Evolutionary conservation across 129 eudicot genomes (phyloP).

Genomic region (Centrapalus pauciflorus): DNA sequence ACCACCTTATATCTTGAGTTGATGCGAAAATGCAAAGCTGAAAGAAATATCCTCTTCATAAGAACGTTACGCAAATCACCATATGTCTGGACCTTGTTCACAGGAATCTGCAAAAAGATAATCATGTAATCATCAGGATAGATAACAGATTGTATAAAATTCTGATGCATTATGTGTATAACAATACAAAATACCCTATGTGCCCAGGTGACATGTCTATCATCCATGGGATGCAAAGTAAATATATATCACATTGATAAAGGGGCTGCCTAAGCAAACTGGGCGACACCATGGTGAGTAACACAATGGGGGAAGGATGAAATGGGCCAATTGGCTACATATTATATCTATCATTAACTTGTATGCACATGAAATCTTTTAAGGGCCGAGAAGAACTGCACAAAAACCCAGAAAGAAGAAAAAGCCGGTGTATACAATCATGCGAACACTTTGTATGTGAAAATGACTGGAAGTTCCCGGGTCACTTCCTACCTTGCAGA

Average conservation of each 20-base stretch:
- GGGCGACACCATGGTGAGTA: background rate
- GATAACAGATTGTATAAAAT: background rate
- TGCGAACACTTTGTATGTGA: background rate
- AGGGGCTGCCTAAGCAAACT: background rate
- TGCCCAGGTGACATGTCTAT: background rate
- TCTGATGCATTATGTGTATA: background rate
- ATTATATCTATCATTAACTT: background rate
- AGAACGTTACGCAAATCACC: conserved; percentile 89
- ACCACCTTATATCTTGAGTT: conserved; percentile 96
- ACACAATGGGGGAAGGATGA: background rate
- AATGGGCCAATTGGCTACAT: background rate
- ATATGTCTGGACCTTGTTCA: conserved; percentile 76
- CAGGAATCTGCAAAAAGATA: conserved; percentile 66
- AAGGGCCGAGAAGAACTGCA: background rate
- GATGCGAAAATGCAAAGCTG: conserved; percentile 96
- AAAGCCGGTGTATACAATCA: background rate
- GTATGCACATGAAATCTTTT: background rate
- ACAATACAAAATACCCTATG: background rate
- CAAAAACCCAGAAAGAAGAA: background rate
- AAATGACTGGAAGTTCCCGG: background rate
- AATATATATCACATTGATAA: background rate
- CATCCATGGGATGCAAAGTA: background rate
- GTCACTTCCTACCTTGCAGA: conserved; percentile 71
- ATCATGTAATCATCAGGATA: background rate
- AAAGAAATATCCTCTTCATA: conserved; percentile 97